phyloP scores from a whole-genome alignment of 73 alveolate species.

The Uronychia setigera region DNA sequence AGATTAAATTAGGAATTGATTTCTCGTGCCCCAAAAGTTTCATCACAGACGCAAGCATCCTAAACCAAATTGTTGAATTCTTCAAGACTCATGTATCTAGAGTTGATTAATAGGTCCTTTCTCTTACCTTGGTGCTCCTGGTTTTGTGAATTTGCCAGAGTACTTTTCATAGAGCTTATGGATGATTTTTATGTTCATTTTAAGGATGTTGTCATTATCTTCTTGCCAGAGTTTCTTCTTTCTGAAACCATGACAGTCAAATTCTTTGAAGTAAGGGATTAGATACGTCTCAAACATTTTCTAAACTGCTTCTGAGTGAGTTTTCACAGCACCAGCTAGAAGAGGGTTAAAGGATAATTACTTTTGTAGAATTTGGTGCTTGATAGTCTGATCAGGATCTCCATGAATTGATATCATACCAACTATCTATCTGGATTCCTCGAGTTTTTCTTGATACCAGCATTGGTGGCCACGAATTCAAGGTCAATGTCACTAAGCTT shows the following conservation, averaged over 20 bases:
- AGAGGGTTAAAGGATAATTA: conserved; percentile 30
- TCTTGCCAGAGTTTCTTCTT: conserved; percentile 66
- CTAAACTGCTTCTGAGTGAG: conserved; percentile 62
- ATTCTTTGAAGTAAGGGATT: conserved; percentile 46
- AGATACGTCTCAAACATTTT: conserved; percentile 51
- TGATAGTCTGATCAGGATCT: conserved; percentile 17
- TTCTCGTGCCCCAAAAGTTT: conserved; percentile 76
- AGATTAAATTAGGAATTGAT: conserved; percentile 61
- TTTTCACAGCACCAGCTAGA: conserved; percentile 41
- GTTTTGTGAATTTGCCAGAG: conserved; percentile 57
- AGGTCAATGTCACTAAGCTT: conserved; percentile 73
- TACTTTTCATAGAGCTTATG: conserved; percentile 62
- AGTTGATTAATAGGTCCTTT: no score
- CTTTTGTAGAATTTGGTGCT: conserved; percentile 1
- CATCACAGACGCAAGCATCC: conserved; percentile 64
- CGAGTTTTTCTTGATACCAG: conserved; percentile 46
- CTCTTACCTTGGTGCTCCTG: conserved; percentile 68
- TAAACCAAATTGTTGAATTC: conserved; percentile 57
- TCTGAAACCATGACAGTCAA: conserved; percentile 76
- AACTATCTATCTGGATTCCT: conserved; percentile 41
- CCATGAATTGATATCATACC: conserved; percentile 25
- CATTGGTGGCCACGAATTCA: conserved; percentile 46
- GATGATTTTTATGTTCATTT: conserved; percentile 49
- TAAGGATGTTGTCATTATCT: conserved; percentile 72
- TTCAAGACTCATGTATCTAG: conserved; percentile 76